A percentile compares a stretch with the other conserved stretches of the same genome.
Conservation (phyloP, 75 land plant species). For the Selaginella tamariscina region DNA sequence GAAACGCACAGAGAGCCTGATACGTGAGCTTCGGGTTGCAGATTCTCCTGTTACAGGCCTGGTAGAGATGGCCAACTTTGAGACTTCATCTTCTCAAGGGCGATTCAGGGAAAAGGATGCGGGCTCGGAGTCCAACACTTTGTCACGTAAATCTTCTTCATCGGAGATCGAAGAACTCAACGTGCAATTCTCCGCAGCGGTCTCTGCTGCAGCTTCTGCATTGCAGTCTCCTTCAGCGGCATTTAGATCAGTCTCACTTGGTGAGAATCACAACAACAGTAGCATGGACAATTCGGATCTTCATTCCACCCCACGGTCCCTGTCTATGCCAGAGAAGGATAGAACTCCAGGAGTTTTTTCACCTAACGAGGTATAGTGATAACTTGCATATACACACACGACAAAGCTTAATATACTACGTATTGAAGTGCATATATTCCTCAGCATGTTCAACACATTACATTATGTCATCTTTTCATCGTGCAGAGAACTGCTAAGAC, state of each 20-base stretch:
- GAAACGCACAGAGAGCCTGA: neutral
- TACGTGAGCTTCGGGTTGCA: neutral
- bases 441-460: neutral
- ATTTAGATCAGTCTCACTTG: neutral
- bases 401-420: neutral
- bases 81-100: neutral
- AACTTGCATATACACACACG: neutral
- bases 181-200: constrained; percentile 6
- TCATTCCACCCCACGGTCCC: neutral
- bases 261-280: neutral
- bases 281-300: neutral
- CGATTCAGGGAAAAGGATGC: neutral
- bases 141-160: constrained; percentile 15
- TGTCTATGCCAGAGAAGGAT: constrained; percentile 9
- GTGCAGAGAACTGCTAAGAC: neutral
- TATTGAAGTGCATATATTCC: neutral
- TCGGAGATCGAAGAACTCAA: constrained; percentile 11
- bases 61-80: neutral
- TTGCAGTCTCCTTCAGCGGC: constrained; percentile 14
- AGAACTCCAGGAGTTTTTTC: neutral
- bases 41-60: neutral
- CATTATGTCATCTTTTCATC: neutral
- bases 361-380: neutral
- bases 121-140: constrained; percentile 1
- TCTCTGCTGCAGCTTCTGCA: constrained; percentile 14